Evolutionary conservation across 768 basidiomycete genomes (phyloP), one percentile per base, ranked within the genome.

Genomic region (Hortiboletus campestris): DNA sequence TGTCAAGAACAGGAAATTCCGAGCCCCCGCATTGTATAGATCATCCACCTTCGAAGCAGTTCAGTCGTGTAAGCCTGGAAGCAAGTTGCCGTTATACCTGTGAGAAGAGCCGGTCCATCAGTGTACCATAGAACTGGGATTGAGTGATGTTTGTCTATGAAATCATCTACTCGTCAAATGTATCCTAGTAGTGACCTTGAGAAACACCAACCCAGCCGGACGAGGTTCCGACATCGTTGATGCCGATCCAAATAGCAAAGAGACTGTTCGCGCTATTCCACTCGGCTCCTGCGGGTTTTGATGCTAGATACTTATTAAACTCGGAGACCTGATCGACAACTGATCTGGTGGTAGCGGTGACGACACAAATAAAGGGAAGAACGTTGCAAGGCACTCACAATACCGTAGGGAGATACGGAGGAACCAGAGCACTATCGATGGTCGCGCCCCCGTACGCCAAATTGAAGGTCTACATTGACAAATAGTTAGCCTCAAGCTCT

Each of bases 171-270:
- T 19, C 14, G 31, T 60, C 39, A 49, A 13, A 25, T 11, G 20
- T 2, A 16, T 17, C 20, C 44, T 12, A 11, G 1, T 1, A 8
- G 6, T 25, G 11, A 11, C 11, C 9, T 22, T 6, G 32, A 1
- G 20, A 55, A 63, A 51, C 4, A 46, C 55, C 11, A 31, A 67
- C 69, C 69, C 57, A 65, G 45, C 49, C 28, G 11, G 7, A 31
- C 9, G 53, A 63, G 38, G 28, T 56, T 29, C 61, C 54, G 32
- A 88, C 78, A 61, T 88, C 86, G 61, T 88, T 88, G 59, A 88
- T 83, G 1, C 87, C 86, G 53, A 89, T 86, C 78, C 79, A 88
- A n/a, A 87, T 68, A 0, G 81, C 81, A 68, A 89, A 88, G 45
- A 88, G 61, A 49, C 84, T 64, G 62, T 87, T 82, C 4, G 64